Evolutionary conservation across 208 protist species (phyloP), one percentile per base, ranked within the genome.

Genomic region (Trypanosoma vivax): DNA sequence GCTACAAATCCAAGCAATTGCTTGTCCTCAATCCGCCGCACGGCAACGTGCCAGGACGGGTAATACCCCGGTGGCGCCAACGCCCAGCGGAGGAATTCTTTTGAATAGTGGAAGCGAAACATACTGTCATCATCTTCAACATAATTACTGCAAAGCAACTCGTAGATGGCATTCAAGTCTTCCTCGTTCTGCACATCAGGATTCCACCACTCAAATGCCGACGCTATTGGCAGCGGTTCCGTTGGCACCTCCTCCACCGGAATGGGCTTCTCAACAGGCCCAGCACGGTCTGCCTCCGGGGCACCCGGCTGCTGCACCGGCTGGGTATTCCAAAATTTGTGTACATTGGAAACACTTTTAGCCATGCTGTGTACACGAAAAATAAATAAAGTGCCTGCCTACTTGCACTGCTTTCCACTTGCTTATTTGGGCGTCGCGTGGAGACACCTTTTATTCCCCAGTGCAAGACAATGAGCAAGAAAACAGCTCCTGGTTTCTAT

Each of bases 81-180:
- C 2, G 98, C 98, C 97, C 97, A 99, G 21, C 68, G 75, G 5
- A 99, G 69, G 64, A 99, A 99, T 24, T 92, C 76, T 30, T 73
- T 30, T n/a, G 96, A 97, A 70, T 99, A 99, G 45, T 98, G 97
- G 70, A 99, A 99, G 43, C 98, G 95, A 73, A 99, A 99, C 90
- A 98, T 98, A 64, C 82, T 92, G 47, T 99, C 94, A 52, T 97
- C 85, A 61, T 99, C 98, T 69, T 99, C 98, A 5, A 99, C 98
- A 69, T 99, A 99, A 65, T 99, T 98, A 38, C 98, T 86, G 7
- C 88, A 84, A 10, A 99, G 84, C 5, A 99, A 83, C 33, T 85
- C 76, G 72, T 98, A 98, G 2, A 99, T 45, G 4, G 46, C 56
- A 38, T 55, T 38, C 43, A 96, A 33, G 45, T 96, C 80, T n/a